A percentile compares a stretch with the other conserved stretches of the same genome.
Conservation (phyloP, 768 basidiomycete genomes). For the Russula dissimulans region DNA sequence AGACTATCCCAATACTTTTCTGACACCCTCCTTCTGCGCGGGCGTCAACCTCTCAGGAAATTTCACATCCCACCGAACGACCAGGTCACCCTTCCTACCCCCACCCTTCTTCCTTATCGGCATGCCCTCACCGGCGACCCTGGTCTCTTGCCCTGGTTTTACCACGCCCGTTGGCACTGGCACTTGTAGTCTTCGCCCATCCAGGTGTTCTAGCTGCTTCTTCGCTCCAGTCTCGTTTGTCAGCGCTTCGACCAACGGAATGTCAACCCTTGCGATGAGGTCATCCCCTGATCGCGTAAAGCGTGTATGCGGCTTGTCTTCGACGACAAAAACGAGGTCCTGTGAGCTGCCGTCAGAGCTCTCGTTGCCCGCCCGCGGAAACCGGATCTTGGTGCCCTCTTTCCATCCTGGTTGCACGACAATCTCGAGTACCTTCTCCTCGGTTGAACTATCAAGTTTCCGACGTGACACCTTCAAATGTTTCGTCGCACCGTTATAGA, state of each 20-base stretch:
- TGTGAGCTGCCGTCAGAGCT: conserved; percentile 56
- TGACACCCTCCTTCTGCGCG: conserved; percentile 71
- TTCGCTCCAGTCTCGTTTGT: conserved; percentile 43
- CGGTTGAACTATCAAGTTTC: conserved; percentile 59
- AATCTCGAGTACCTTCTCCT: conserved; percentile 83
- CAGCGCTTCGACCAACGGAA: conserved; percentile 81
- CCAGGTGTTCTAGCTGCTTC: conserved; percentile 57
- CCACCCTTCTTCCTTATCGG: conserved; percentile 72
- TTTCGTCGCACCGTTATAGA: conserved; percentile 79
- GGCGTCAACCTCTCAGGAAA: conserved; percentile 74
- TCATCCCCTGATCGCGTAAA: conserved; percentile 81
- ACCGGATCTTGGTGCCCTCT: conserved; percentile 89
- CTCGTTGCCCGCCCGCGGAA: conserved; percentile 82
- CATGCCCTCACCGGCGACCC: conserved; percentile 76
- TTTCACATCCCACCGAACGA: conserved; percentile 73
- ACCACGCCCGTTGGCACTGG: conserved; percentile 57
- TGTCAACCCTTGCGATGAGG: conserved; percentile 46
- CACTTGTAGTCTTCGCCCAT: conserved; percentile 70
- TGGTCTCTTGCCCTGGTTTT: conserved; percentile 68
- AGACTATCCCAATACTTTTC: conserved; percentile 47
- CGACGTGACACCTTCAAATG: conserved; percentile 79
- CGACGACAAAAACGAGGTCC: conserved; percentile 94
- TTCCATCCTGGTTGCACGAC: conserved; percentile 88
- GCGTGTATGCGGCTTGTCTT: conserved; percentile 78
- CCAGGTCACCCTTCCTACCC: conserved; percentile 73